phyloP scores from a whole-genome alignment of 441 rosid genomes.

The Adansonia rubrostipa region DNA sequence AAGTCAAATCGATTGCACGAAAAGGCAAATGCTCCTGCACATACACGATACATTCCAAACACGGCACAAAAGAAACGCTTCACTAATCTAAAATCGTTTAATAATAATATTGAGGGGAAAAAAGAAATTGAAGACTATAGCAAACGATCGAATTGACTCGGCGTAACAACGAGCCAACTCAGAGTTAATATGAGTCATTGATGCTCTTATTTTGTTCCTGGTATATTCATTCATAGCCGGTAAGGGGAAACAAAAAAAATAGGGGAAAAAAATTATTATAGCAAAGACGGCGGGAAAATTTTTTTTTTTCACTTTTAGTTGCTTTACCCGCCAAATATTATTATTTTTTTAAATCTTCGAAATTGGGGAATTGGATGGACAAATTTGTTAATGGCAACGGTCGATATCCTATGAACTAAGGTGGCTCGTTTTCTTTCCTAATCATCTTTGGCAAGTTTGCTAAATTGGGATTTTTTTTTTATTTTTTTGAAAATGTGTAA shows the following conservation, averaged over 20 bases:
- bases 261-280: background rate
- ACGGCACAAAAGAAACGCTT: background rate
- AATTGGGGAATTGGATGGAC: background rate
- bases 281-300: conserved; percentile 26
- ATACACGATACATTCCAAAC: background rate
- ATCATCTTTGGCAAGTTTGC: too few species aligned
- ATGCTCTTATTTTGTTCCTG: background rate
- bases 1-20: background rate
- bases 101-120: background rate
- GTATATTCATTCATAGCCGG: background rate
- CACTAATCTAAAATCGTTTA: background rate
- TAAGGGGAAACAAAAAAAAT: background rate
- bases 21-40: background rate
- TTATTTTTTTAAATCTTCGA: background rate
- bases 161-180: conserved; percentile 1
- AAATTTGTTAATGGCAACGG: background rate
- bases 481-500: too few species aligned
- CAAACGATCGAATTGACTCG: background rate
- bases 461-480: too few species aligned
- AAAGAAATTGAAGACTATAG: background rate
- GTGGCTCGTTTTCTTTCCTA: too few species aligned
- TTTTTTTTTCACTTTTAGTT: background rate
- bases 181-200: background rate
- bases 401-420: too few species aligned
- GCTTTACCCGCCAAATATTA: background rate